phyloP scores from a whole-genome alignment of 306 rosid species.

The Pyrus communis region DNA sequence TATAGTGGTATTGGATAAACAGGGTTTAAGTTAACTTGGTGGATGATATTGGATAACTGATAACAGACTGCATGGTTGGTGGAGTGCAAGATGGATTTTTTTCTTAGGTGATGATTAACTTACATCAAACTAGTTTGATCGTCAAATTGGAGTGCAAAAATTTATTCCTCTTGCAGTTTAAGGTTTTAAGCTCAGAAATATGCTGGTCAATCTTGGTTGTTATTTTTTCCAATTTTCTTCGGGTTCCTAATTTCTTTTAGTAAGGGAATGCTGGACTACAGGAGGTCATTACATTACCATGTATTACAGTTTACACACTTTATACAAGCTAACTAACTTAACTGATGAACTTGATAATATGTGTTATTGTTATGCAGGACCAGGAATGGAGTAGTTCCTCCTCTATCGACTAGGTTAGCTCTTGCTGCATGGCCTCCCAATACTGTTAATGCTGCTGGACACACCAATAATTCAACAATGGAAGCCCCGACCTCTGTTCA shows the following conservation, averaged over 20 bases:
- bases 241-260: neutral
- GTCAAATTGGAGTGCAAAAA: neutral
- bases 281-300: neutral
- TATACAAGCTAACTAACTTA: neutral
- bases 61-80: neutral
- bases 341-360: neutral
- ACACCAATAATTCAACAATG: constrained; percentile 13
- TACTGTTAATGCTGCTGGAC: constrained; percentile 27
- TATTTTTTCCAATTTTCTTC: neutral
- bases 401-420: constrained; percentile 70
- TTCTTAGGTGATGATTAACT: neutral
- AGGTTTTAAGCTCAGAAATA: neutral
- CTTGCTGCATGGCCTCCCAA: constrained; percentile 78
- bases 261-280: neutral
- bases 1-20: neutral
- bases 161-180: neutral
- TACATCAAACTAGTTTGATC: neutral
- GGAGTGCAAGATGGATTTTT: neutral
- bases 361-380: constrained; percentile 46
- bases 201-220: neutral
- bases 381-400: constrained; percentile 57
- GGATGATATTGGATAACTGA: neutral
- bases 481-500: constrained; percentile 23
- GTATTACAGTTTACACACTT: neutral
- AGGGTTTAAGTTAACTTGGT: neutral